Percentiles rank a stretch among this genome's conserved stretches.
phyloP scores from a whole-genome alignment of 1,284 basidiomycete species.

The Xerocomus cyaneibrunnescens region DNA sequence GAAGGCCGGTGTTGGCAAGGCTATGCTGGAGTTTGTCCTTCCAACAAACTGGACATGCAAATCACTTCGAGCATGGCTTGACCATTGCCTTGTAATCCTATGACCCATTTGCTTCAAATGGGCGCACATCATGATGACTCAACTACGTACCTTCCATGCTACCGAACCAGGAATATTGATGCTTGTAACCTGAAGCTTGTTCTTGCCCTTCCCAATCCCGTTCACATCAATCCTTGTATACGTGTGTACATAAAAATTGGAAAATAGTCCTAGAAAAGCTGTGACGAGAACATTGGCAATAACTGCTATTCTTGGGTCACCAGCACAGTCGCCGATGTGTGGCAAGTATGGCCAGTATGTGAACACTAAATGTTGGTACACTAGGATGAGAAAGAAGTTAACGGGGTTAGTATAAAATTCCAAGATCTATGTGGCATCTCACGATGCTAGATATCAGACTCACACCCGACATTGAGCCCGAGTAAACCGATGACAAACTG shows the following conservation, averaged over 20 bases:
- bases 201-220: slow-evolving; percentile 2
- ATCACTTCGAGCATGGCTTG: background rate
- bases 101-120: background rate
- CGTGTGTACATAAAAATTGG: slow-evolving; percentile 83
- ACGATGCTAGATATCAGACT: slow-evolving; percentile 38
- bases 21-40: no score
- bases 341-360: slow-evolving; percentile 68
- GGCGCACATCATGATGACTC: background rate
- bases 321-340: slow-evolving; percentile 78
- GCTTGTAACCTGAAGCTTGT: background rate
- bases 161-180: background rate
- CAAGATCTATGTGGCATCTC: background rate
- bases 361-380: slow-evolving; percentile 78
- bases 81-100: background rate
- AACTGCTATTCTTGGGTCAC: slow-evolving; percentile 80
- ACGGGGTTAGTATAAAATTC: slow-evolving; percentile 15
- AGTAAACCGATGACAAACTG: slow-evolving; percentile 91
- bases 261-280: slow-evolving; percentile 87
- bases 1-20: no score
- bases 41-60: no score
- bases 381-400: slow-evolving; percentile 39
- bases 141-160: slow-evolving; percentile 4
- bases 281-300: slow-evolving; percentile 86
- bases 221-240: slow-evolving; percentile 52
- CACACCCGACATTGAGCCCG: slow-evolving; percentile 89